phyloP scores from a whole-genome alignment of 306 rosid species.

The Castanopsis chinensis region DNA sequence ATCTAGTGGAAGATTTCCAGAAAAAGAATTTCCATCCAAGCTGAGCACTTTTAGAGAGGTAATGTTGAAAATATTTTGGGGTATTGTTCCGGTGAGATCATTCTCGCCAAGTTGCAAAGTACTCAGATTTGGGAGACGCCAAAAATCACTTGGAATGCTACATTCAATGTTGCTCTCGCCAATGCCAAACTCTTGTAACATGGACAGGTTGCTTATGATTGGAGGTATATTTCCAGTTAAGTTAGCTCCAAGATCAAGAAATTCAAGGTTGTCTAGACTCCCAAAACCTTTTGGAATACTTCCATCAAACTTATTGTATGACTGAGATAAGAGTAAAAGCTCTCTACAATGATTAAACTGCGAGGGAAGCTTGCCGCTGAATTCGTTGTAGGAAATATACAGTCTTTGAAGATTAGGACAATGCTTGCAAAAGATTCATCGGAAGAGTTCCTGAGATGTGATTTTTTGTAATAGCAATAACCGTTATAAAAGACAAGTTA shows the following conservation, averaged over 20 bases:
- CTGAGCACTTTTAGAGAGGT: fast-evolving
- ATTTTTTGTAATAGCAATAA: neutral
- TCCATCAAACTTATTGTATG: neutral
- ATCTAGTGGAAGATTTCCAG: neutral
- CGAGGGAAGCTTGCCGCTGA: neutral
- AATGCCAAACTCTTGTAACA: neutral
- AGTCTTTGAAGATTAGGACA: neutral
- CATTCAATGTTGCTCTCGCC: fast-evolving
- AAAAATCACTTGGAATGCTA: neutral
- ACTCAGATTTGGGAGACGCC: neutral
- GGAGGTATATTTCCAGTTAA: neutral
- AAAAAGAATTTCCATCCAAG: fast-evolving
- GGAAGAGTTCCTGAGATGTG: neutral
- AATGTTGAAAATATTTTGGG: neutral
- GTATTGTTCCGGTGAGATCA: neutral
- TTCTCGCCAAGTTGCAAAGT: fast-evolving
- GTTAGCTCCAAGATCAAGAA: neutral
- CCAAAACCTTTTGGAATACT: neutral
- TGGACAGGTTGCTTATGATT: neutral
- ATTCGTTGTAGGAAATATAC: neutral
- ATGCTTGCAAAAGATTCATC: neutral
- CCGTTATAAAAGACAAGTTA: neutral
- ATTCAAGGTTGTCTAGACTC: neutral
- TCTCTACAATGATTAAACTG: neutral
- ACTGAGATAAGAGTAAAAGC: fast-evolving